Conservation (phyloP, 345 rosid genomes). For the Ailanthus altissimus region DNA sequence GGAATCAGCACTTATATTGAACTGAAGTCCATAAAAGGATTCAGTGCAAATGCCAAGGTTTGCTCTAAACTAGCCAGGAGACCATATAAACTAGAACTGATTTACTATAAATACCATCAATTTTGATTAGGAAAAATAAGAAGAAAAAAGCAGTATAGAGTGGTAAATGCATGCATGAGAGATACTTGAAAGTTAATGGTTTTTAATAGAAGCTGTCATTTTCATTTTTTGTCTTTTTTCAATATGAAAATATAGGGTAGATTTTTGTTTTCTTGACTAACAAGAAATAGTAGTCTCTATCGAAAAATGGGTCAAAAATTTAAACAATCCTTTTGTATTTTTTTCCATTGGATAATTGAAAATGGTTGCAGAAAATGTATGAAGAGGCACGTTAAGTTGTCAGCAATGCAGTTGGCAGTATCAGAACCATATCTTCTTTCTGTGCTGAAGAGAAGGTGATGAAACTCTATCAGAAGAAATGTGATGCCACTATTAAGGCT, state of each 20-base stretch:
- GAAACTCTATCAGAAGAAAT: slow-evolving; percentile 55
- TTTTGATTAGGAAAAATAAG: too few species aligned
- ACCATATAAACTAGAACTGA: neutral
- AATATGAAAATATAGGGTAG: too few species aligned
- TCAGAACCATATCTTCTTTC: slow-evolving; percentile 84
- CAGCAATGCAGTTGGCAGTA: slow-evolving; percentile 71
- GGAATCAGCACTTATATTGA: slow-evolving; percentile 46
- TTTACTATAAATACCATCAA: neutral
- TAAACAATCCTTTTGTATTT: too few species aligned
- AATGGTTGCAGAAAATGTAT: slow-evolving; percentile 55
- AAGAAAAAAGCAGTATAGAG: too few species aligned
- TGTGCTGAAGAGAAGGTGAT: slow-evolving; percentile 80
- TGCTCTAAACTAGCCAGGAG: neutral
- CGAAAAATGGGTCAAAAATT: too few species aligned
- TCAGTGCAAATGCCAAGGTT: slow-evolving; percentile 76
- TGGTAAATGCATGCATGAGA: too few species aligned
- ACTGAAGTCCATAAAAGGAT: slow-evolving; percentile 62
- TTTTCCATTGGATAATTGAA: too few species aligned
- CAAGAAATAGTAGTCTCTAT: too few species aligned
- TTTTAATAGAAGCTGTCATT: too few species aligned
- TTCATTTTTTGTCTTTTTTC: too few species aligned
- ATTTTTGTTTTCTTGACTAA: too few species aligned
- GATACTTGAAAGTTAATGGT: too few species aligned
- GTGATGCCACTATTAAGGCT: slow-evolving; percentile 61
- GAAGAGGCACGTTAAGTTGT: slow-evolving; percentile 91